Conservation (phyloP, 805 yeast genomes). For the Kregervanrija delftensis region DNA sequence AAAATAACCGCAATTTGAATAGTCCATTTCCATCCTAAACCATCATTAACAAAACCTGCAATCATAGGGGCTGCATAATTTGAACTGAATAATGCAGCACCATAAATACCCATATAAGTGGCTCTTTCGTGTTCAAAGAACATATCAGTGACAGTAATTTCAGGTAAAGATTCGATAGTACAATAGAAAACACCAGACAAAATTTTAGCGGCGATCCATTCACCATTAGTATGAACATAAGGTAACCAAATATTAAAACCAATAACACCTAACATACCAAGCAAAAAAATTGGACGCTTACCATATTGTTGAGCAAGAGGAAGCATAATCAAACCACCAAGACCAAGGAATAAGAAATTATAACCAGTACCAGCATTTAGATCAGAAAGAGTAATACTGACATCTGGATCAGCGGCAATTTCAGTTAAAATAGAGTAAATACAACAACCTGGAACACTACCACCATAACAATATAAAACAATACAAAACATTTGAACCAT, state of each 20-base stretch:
- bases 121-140: conserved; percentile 48
- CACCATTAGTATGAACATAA: conserved; percentile 24
- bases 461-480: conserved; percentile 30
- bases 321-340: conserved; percentile 31
- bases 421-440: conserved; percentile 19
- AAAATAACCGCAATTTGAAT: conserved; percentile 43
- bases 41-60: conserved; percentile 49
- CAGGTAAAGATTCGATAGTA: conserved; percentile 42
- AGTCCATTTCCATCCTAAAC: conserved; percentile 48
- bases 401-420: conserved; percentile 24
- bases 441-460: conserved; percentile 18
- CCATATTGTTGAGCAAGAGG: conserved; percentile 35
- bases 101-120: conserved; percentile 42
- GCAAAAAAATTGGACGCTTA: conserved; percentile 30
- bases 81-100: conserved; percentile 45
- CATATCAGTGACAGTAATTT: conserved; percentile 41
- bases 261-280: conserved; percentile 26
- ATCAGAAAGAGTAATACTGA: conserved; percentile 20
- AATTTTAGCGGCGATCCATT: conserved; percentile 26
- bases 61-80: conserved; percentile 53
- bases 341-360: conserved; percentile 34
- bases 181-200: conserved; percentile 28
- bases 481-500: conserved; percentile 38
- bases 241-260: conserved; percentile 30
- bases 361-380: conserved; percentile 34